phyloP scores from a whole-genome alignment of 2,329 filamentous ascomycete genomes.

The Mariannaea sp. region DNA sequence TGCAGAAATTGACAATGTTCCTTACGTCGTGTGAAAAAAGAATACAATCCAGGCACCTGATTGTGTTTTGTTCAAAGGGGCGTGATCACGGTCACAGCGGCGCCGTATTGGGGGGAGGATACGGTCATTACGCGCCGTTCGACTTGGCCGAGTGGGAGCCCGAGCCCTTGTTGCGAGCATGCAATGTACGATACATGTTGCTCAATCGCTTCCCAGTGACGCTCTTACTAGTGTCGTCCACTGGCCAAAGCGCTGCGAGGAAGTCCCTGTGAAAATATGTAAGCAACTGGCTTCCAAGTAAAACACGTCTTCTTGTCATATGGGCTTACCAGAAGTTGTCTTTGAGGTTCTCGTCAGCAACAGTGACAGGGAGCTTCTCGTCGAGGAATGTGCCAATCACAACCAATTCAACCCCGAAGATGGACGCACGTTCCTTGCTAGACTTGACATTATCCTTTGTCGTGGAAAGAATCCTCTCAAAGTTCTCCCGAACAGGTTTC shows the following conservation, averaged over 20 bases:
- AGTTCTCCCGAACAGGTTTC: constrained; percentile 63
- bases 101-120: not conserved
- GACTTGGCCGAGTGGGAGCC: constrained; percentile 37
- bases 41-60: constrained; percentile 28
- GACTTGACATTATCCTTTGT: constrained; percentile 67
- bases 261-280: constrained; percentile 47
- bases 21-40: constrained; percentile 24
- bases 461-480: constrained; percentile 63
- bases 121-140: constrained; percentile 40
- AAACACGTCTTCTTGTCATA: not conserved
- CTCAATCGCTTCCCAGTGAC: constrained; percentile 51
- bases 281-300: constrained; percentile 21
- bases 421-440: constrained; percentile 63
- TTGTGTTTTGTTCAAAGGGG: constrained; percentile 15
- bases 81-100: constrained; percentile 1
- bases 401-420: constrained; percentile 65
- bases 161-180: constrained; percentile 41
- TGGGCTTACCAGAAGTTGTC: constrained; percentile 56
- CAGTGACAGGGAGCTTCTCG: constrained; percentile 48
- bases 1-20: constrained; percentile 33
- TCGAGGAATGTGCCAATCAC: constrained; percentile 67
- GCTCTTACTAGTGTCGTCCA: constrained; percentile 51
- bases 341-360: constrained; percentile 49
- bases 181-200: constrained; percentile 51
- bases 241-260: constrained; percentile 52